Evolutionary conservation across 768 basidiomycete species (phyloP).

Genomic region (Termitomyces sp.): DNA sequence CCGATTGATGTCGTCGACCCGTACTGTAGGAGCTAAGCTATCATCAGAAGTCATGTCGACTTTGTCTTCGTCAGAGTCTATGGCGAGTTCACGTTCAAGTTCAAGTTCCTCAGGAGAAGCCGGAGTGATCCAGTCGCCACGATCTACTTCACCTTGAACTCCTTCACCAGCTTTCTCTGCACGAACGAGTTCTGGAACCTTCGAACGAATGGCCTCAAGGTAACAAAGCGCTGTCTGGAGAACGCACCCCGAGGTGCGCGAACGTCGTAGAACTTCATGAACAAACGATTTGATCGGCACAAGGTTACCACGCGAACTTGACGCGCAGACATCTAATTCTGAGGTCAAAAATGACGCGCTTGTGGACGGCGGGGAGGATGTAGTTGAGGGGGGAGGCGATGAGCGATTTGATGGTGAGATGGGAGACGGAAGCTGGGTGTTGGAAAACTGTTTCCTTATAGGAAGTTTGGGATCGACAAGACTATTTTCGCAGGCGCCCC

Average conservation of each 20-base stretch:
- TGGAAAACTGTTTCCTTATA: slow-evolving; percentile 20
- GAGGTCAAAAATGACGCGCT: slow-evolving; percentile 13
- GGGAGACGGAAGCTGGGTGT: slow-evolving; percentile 51
- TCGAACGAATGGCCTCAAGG: slow-evolving; percentile 75
- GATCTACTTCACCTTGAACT: slow-evolving; percentile 36
- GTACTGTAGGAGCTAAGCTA: slow-evolving; percentile 39
- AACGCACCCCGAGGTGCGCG: slow-evolving; percentile 78
- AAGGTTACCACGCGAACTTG: slow-evolving; percentile 33
- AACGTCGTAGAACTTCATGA: slow-evolving; percentile 84
- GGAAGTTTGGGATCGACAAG: slow-evolving; percentile 14
- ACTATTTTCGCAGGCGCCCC: slow-evolving; percentile 11
- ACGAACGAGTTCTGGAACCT: slow-evolving; percentile 59
- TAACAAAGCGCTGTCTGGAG: slow-evolving; percentile 89
- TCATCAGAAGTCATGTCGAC: slow-evolving; percentile 19
- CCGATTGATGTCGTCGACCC: slow-evolving; percentile 29
- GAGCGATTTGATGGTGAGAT: slow-evolving; percentile 42
- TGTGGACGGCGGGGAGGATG: slow-evolving; percentile 24
- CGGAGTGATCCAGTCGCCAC: slow-evolving; percentile 38
- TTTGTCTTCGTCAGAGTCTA: slow-evolving; percentile 14
- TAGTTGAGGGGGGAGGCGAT: slow-evolving; percentile 28
- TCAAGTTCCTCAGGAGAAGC: slow-evolving; percentile 43
- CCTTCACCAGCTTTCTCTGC: slow-evolving; percentile 47
- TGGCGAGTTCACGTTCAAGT: slow-evolving; percentile 33
- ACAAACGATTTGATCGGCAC: slow-evolving; percentile 76
- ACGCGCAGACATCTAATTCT: slow-evolving; percentile 15